phyloP scores from a whole-genome alignment of 2,329 filamentous ascomycete species.

The Aspergillus clavatus region DNA sequence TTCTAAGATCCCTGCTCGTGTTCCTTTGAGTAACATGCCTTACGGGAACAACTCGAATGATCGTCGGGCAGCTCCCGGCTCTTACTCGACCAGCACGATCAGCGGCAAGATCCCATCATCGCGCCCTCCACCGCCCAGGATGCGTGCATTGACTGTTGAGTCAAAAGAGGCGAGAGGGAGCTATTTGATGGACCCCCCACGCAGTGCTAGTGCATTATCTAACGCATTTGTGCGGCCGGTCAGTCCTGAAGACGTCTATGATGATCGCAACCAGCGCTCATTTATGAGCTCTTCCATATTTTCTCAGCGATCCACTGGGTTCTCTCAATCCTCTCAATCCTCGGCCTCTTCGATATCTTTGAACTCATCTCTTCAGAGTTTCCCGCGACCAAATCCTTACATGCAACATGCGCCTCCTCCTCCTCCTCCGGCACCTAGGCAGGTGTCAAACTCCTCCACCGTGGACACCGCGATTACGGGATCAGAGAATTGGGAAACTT shows the following conservation, averaged over 20 bases:
- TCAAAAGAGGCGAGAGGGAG: slow-evolving; percentile 39
- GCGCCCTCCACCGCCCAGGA: slow-evolving; percentile 75
- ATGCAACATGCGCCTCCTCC: slow-evolving; percentile 33
- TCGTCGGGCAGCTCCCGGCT: slow-evolving; percentile 49
- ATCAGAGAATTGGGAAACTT: slow-evolving; percentile 97
- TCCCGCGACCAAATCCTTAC: slow-evolving; percentile 34
- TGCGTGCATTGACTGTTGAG: slow-evolving; percentile 72
- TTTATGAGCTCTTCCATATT: slow-evolving; percentile 43
- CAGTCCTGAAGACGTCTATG: slow-evolving; percentile 78
- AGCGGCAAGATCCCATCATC: slow-evolving; percentile 47
- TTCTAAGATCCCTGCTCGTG: slow-evolving; percentile 46
- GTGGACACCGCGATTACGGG: slow-evolving; percentile 65
- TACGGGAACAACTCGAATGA: slow-evolving; percentile 72
- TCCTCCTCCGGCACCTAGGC: slow-evolving; percentile 49
- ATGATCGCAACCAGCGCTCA: slow-evolving; percentile 55
- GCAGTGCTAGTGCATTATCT: slow-evolving; percentile 50
- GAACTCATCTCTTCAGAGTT: slow-evolving; percentile 28
- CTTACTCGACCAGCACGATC: slow-evolving; percentile 40
- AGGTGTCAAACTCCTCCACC: slow-evolving; percentile 67
- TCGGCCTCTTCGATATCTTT: slow-evolving; percentile 37
- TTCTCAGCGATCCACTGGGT: slow-evolving; percentile 34
- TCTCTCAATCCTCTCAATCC: slow-evolving; percentile 41
- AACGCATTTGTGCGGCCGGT: slow-evolving; percentile 53
- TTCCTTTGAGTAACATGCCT: slow-evolving; percentile 44
- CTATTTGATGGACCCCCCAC: slow-evolving; percentile 38